A percentile compares a stretch with the other conserved stretches of the same genome.
Evolutionary conservation across 2,329 filamentous ascomycete genomes (phyloP).

Genomic region (Fusarium udum): DNA sequence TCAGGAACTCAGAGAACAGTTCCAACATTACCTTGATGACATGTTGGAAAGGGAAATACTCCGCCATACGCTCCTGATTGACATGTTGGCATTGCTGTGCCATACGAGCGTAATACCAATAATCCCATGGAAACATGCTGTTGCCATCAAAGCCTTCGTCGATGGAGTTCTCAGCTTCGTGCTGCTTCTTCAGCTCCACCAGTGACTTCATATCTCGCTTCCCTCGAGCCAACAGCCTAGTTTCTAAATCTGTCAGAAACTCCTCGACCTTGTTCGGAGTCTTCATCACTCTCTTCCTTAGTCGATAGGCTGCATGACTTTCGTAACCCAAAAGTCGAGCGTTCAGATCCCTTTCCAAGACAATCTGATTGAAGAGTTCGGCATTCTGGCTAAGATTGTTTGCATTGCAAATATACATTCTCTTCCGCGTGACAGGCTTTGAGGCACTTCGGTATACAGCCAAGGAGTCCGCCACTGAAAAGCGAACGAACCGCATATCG

Average conservation of each 20-base stretch:
- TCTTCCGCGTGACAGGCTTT: fast-evolving
- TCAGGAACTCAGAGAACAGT: neutral
- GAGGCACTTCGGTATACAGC: neutral
- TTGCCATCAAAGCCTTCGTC: too few species aligned
- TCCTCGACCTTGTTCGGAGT: neutral
- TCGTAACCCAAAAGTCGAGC: neutral
- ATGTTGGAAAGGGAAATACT: neutral
- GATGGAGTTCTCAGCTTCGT: too few species aligned
- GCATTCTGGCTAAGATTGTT: neutral
- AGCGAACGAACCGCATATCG: neutral
- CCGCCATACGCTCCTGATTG: fast-evolving
- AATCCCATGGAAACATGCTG: neutral
- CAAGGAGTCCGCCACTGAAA: neutral
- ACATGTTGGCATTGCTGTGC: neutral
- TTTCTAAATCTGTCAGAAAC: too few species aligned
- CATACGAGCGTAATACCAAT: neutral
- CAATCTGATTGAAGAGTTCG: neutral
- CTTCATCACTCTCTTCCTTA: neutral
- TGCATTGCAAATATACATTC: neutral
- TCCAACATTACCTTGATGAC: neutral
- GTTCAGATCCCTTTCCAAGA: neutral
- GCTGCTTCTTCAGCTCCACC: too few species aligned
- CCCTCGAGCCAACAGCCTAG: neutral
- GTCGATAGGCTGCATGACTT: neutral
- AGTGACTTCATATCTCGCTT: neutral